phyloP scores from a whole-genome alignment of 148 eudicot species.

The Vaccinium corymbosum region DNA sequence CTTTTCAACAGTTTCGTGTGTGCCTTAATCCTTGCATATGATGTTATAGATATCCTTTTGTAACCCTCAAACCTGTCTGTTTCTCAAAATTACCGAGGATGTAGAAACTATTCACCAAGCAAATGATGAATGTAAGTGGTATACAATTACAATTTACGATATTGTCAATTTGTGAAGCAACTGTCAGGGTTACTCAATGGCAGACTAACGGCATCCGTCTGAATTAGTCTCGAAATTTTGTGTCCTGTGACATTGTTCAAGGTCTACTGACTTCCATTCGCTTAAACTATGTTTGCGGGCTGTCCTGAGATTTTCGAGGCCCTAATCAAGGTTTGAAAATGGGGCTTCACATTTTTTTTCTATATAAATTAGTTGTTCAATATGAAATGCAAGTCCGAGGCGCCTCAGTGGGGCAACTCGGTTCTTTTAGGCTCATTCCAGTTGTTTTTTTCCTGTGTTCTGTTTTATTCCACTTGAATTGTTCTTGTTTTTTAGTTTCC shows the following conservation, averaged over 20 bases:
- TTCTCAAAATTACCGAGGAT: not conserved
- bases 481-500: no score
- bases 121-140: not conserved
- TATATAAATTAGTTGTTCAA: no score
- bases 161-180: not conserved
- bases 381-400: no score
- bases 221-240: not conserved
- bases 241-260: not conserved
- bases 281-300: not conserved
- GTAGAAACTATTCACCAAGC: not conserved
- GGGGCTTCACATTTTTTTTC: no score
- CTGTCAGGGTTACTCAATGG: not conserved
- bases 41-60: conserved; percentile 7
- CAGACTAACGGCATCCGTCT: not conserved
- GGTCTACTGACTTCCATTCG: not conserved
- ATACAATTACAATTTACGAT: not conserved
- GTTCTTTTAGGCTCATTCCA: no score
- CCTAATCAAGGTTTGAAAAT: no score
- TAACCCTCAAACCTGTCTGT: not conserved
- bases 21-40: not conserved
- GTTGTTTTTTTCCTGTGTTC: no score
- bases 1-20: not conserved
- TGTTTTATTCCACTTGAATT: no score
- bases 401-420: no score
- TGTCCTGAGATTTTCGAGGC: no score